Evolutionary conservation across 2,329 filamentous ascomycete species (phyloP), one percentile per base, ranked within the genome.

Genomic region (Phialophora chinensis): DNA sequence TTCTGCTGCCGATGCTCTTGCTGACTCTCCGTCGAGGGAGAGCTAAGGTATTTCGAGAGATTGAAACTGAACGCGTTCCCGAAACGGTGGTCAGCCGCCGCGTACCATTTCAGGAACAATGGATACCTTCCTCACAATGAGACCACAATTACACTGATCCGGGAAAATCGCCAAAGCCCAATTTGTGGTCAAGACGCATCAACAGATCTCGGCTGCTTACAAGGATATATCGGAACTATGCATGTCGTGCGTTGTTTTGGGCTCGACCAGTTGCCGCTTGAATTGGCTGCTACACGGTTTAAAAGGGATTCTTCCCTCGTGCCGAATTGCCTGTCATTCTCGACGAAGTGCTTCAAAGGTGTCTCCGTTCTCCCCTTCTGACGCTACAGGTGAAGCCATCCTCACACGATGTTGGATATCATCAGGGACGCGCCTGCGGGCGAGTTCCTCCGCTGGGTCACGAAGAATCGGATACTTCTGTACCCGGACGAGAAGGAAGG

Each of bases 341-440:
- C n/a, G 38, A n/a, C 12, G 38, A 17, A 8, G 38, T 44, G 38
- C 38, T 44, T 1, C 3, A 8, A 44, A 2, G 14, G 38, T 44
- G 38, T 44, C 5, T 44, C 5, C 17, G 6, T 44, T 8, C 38
- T 20, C 38, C 38, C 17, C 17, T 20, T n/a, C 38, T 44, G 17
- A 44, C 38, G 17, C 6, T 44, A 2, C 38, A 44, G 38, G 38
- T 44, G 17, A 44, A 53, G 8, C 49, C 10, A 6, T 23, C 14
- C 4, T 25, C 12, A 31, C 55, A n/a, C 20, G 17, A 65, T 68
- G 60, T 23, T 63, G 14, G 69, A 71, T 47, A 53, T 65, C 11
- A 59, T 81, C 31, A 75, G 81, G 54, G 82, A 83, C 59, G 78
- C 81, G 23, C 76, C 80, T 14, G 77, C 82, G 53, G 82, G 82